phyloP scores from a whole-genome alignment of 495 filamentous ascomycete genomes.

The Annulohypoxylon maeteangense region DNA sequence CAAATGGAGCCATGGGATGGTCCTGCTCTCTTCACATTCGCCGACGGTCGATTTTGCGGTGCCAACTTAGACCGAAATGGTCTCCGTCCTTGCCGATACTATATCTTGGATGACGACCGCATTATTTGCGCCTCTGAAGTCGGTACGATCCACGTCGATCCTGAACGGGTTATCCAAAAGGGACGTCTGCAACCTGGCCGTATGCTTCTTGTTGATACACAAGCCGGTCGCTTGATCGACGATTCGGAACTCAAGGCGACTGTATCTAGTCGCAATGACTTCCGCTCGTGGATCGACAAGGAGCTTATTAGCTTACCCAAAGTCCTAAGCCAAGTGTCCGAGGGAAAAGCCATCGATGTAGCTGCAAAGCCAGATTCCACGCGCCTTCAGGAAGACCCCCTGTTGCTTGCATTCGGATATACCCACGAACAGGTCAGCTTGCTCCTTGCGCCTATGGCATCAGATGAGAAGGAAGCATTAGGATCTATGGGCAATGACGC shows the following conservation, averaged over 20 bases:
- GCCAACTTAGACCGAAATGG: conserved; percentile 99
- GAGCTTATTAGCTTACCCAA: conserved; percentile 83
- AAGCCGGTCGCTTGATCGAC: conserved; percentile 95
- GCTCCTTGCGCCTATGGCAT: conserved; percentile 95
- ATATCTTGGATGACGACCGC: conserved; percentile 96
- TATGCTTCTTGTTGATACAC: conserved; percentile 97
- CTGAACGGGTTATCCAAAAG: conserved; percentile 92
- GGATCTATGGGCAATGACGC: conserved; percentile 99
- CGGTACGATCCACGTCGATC: conserved; percentile 91
- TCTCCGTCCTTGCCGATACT: conserved; percentile 96
- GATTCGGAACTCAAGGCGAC: conserved; percentile 93
- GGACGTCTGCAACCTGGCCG: conserved; percentile 94
- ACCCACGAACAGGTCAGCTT: conserved; percentile 97
- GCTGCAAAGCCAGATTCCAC: conserved; percentile 71
- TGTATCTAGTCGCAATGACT: conserved; percentile 86
- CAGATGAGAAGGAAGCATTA: conserved; percentile 98
- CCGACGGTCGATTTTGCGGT: conserved; percentile 97
- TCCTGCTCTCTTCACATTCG: conserved; percentile 96
- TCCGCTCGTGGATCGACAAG: conserved; percentile 87
- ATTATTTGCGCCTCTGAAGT: conserved; percentile 99
- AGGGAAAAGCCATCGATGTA: conserved; percentile 62
- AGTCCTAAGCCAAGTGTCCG: conserved; percentile 62
- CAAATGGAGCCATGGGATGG: conserved; percentile 99
- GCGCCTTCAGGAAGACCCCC: conserved; percentile 85
- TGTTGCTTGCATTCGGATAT: conserved; percentile 91